Conservation (phyloP, 495 filamentous ascomycete species). For the Xylaria sp. region DNA sequence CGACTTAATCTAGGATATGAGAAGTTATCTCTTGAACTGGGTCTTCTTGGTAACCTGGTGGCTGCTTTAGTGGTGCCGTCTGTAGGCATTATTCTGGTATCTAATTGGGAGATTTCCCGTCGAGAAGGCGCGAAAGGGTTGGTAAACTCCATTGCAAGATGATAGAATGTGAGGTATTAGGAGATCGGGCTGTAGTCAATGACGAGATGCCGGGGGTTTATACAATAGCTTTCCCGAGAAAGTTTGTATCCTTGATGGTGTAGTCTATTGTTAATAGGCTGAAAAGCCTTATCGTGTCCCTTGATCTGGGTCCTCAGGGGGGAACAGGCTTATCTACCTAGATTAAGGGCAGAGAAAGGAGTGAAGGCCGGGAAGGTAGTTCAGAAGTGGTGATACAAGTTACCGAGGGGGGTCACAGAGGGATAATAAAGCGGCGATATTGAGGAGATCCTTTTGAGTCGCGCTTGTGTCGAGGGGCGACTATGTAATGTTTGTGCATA, state of each 20-base stretch:
- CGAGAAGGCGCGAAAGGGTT: constrained; percentile 26
- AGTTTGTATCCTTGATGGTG: not conserved
- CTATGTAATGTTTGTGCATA: constrained; percentile 38
- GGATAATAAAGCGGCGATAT: constrained; percentile 39
- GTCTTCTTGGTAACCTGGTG: constrained; percentile 27
- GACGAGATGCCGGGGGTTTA: constrained; percentile 38
- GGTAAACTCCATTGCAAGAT: constrained; percentile 35
- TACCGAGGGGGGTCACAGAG: constrained; percentile 27
- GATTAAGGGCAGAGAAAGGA: constrained; percentile 34
- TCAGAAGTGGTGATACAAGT: constrained; percentile 38
- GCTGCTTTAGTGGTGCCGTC: constrained; percentile 17
- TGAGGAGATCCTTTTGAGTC: constrained; percentile 30
- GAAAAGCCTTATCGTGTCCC: constrained; percentile 26
- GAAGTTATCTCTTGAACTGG: constrained; percentile 35
- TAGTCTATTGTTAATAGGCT: constrained; percentile 32
- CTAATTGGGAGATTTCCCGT: constrained; percentile 15
- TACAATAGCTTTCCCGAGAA: constrained; percentile 27
- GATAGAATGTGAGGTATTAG: constrained; percentile 17
- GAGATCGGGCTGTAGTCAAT: constrained; percentile 32
- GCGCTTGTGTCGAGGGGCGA: constrained; percentile 30
- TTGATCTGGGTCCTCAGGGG: constrained; percentile 35
- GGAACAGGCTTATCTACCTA: constrained; percentile 24
- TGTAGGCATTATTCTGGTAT: constrained; percentile 7
- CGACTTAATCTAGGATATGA: constrained; percentile 38
- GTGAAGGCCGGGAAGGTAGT: constrained; percentile 26